These are phyloP conservation scores for Thalia dealbata DNA, from an alignment of 176 grass and related monocot genomes.

Conservation along the genomic window DNA sequence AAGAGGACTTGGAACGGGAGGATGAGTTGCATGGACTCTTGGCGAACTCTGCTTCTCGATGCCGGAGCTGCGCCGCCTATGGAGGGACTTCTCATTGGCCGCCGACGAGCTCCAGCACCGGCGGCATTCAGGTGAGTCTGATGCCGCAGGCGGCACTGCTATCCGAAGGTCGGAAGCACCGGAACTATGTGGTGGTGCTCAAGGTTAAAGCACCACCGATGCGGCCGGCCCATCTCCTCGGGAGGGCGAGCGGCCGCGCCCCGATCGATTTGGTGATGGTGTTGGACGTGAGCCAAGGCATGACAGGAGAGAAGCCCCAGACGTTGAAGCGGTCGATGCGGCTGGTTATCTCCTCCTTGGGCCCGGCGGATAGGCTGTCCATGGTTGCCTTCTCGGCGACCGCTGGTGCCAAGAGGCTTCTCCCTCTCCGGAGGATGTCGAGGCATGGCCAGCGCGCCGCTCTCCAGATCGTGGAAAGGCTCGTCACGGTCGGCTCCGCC, in stretches of 20 bases:
- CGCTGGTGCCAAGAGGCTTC: slow-evolving; percentile 59
- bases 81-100: slow-evolving; percentile 12
- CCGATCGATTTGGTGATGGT: slow-evolving; percentile 85
- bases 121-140: slow-evolving; percentile 35
- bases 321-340: slow-evolving; percentile 81
- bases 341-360: slow-evolving; percentile 55
- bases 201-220: slow-evolving; percentile 65
- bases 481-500: slow-evolving; percentile 41
- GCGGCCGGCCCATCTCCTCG: slow-evolving; percentile 9
- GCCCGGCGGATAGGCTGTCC: slow-evolving; percentile 66
- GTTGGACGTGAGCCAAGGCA: slow-evolving; percentile 75
- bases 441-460: slow-evolving; percentile 71
- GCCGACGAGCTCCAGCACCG: background rate
- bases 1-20: slow-evolving; percentile 31
- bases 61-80: background rate
- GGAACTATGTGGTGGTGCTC: slow-evolving; percentile 65
- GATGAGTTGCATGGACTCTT: background rate
- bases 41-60: background rate
- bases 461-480: slow-evolving; percentile 67
- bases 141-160: slow-evolving; percentile 50
- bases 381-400: slow-evolving; percentile 77
- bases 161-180: slow-evolving; percentile 47
- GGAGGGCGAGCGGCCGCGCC: slow-evolving; percentile 22
- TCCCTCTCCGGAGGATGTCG: slow-evolving; percentile 72
- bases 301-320: slow-evolving; percentile 84